A percentile compares a stretch with the other conserved stretches of the same genome.
phyloP scores from a whole-genome alignment of 768 basidiomycete species.

The Suillus ampliporus region DNA sequence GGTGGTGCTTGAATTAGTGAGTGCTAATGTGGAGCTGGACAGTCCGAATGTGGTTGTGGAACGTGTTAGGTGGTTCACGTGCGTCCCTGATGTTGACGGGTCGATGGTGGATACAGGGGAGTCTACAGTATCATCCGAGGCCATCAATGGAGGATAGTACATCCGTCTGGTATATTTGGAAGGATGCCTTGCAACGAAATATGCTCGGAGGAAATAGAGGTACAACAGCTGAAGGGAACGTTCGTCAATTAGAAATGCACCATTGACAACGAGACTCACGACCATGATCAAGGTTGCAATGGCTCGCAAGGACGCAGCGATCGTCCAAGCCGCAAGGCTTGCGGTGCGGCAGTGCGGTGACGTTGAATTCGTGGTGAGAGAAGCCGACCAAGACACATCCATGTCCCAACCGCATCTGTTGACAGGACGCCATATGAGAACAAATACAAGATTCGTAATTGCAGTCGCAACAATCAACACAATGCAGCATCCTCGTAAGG shows the following conservation, averaged over 20 bases:
- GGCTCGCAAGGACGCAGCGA: conserved; percentile 57
- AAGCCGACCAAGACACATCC: conserved; percentile 68
- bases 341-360: conserved; percentile 21
- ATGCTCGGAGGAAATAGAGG: conserved; percentile 22
- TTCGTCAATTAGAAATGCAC: neutral
- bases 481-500: conserved; percentile 50
- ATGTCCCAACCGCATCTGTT: conserved; percentile 66
- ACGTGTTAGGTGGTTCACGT: neutral
- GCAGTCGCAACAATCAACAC: conserved; percentile 57
- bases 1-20: conserved; percentile 32
- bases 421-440: conserved; percentile 56
- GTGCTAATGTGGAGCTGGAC: conserved; percentile 30
- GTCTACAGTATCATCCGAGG: conserved; percentile 28
- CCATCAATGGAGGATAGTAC: conserved; percentile 22
- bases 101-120: conserved; percentile 17
- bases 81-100: conserved; percentile 14
- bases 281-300: conserved; percentile 54
- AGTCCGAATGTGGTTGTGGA: conserved; percentile 9
- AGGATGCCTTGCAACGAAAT: conserved; percentile 26
- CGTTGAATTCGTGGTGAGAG: conserved; percentile 28
- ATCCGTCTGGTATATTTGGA: conserved; percentile 10
- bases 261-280: conserved; percentile 46
- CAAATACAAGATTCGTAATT: conserved; percentile 58
- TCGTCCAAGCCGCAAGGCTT: conserved; percentile 59
- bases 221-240: conserved; percentile 27